phyloP scores from a whole-genome alignment of 352 stramenopile species.

The Globisporangium okanoganense region DNA sequence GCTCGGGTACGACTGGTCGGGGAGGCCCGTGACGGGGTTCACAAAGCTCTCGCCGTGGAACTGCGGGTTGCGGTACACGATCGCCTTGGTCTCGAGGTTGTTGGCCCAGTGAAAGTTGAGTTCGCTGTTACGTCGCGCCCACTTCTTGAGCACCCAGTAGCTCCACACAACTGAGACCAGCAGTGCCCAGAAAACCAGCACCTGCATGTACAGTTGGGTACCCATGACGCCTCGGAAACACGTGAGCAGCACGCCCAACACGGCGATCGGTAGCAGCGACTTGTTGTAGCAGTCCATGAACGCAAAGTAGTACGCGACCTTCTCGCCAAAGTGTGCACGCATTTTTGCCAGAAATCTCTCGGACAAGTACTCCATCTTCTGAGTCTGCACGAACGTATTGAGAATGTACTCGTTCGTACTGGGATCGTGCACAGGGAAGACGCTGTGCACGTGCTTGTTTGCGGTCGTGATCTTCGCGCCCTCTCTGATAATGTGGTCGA shows the following conservation, averaged over 20 bases:
- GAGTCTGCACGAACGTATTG: slow-evolving; percentile 63
- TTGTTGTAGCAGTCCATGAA: slow-evolving; percentile 90
- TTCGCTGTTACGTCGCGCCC: slow-evolving; percentile 70
- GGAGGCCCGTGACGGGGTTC: slow-evolving; percentile 62
- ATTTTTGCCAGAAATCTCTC: slow-evolving; percentile 55
- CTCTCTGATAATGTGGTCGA: slow-evolving; percentile 80
- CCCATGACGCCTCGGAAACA: slow-evolving; percentile 57
- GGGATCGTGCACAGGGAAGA: slow-evolving; percentile 80
- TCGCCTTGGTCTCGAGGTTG: slow-evolving; percentile 56
- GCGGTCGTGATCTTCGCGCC: slow-evolving; percentile 54
- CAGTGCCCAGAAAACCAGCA: slow-evolving; percentile 66
- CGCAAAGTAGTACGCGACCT: slow-evolving; percentile 83
- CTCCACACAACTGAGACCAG: slow-evolving; percentile 79
- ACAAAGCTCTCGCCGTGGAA: slow-evolving; percentile 53
- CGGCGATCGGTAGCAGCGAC: slow-evolving; percentile 64
- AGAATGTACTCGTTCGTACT: slow-evolving; percentile 69
- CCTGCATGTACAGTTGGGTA: slow-evolving; percentile 79
- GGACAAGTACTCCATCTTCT: slow-evolving; percentile 64
- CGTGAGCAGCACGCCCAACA: slow-evolving; percentile 67
- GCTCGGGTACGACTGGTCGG: slow-evolving; percentile 61
- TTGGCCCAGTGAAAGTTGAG: slow-evolving; percentile 73
- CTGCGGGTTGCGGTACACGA: slow-evolving; percentile 72
- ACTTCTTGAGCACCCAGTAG: slow-evolving; percentile 79
- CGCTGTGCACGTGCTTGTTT: slow-evolving; percentile 52
- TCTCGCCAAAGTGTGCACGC: slow-evolving; percentile 79